Percentiles rank a stretch among this genome's conserved stretches.
Evolutionary conservation across 768 basidiomycete genomes (phyloP).

Genomic region (Royoungia palumana): DNA sequence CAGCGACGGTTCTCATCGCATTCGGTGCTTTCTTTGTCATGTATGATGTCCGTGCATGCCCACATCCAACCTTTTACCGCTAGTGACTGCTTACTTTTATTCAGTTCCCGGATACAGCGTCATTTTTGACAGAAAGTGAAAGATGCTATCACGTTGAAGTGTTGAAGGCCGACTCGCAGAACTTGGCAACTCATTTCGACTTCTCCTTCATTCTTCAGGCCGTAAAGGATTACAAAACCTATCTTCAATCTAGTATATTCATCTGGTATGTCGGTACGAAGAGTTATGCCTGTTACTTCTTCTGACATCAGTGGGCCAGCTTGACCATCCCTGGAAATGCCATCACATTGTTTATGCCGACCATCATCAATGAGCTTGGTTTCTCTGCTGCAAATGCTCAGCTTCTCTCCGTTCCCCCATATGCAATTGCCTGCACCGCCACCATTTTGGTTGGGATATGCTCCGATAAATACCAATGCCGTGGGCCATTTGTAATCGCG

Average conservation of each 20-base stretch:
- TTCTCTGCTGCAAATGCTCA: constrained; percentile 48
- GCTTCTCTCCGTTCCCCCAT: constrained; percentile 42
- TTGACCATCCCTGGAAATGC: constrained; percentile 41
- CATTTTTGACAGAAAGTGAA: constrained; percentile 44
- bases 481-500: constrained; percentile 46
- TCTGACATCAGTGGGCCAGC: constrained; percentile 11
- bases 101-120: constrained; percentile 53
- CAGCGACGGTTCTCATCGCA: constrained; percentile 16
- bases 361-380: constrained; percentile 43
- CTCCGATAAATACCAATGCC: constrained; percentile 37
- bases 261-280: constrained; percentile 29
- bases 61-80: neutral
- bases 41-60: constrained; percentile 39
- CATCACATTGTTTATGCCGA: constrained; percentile 44
- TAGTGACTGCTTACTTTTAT: neutral
- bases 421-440: constrained; percentile 38
- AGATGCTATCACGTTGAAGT: constrained; percentile 34
- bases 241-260: constrained; percentile 31
- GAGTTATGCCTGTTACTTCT: neutral
- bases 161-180: constrained; percentile 40
- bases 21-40: constrained; percentile 41
- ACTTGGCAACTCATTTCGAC: constrained; percentile 41
- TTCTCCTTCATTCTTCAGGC: constrained; percentile 46
- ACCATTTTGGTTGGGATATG: constrained; percentile 41
- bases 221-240: constrained; percentile 39